Conservation (phyloP, 2,329 filamentous ascomycete genomes). For the Herpotrichia juniperi region DNA sequence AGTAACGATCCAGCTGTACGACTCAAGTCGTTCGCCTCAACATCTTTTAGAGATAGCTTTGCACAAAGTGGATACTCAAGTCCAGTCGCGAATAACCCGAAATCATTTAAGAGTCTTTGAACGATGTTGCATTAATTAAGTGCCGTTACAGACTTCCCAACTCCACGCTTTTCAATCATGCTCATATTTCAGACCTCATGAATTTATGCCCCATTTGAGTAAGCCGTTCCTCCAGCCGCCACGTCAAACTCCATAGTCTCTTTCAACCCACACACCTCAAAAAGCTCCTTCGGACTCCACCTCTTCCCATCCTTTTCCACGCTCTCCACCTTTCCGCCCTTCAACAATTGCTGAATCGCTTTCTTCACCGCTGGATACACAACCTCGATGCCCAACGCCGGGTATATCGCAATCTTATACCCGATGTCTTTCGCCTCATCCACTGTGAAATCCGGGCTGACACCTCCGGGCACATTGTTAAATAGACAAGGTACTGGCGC, state of each 20-base stretch:
- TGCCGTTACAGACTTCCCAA: not conserved
- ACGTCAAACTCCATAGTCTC: slow-evolving; percentile 59
- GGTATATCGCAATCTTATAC: slow-evolving; percentile 66
- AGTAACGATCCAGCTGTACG: too few species aligned
- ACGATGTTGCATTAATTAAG: too few species aligned
- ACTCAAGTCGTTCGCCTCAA: too few species aligned
- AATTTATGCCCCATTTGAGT: slow-evolving; percentile 21
- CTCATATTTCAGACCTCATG: not conserved
- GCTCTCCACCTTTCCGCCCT: slow-evolving; percentile 31
- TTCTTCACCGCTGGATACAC: slow-evolving; percentile 40
- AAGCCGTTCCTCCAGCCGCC: slow-evolving; percentile 50
- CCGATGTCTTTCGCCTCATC: slow-evolving; percentile 62
- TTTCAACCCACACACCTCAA: slow-evolving; percentile 59
- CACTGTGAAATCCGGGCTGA: slow-evolving; percentile 60
- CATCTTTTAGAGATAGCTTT: too few species aligned
- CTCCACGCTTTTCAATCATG: not conserved
- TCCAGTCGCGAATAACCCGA: too few species aligned
- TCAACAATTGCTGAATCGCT: slow-evolving; percentile 35
- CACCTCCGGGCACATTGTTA: slow-evolving; percentile 64
- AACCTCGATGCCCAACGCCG: slow-evolving; percentile 40
- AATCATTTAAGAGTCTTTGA: too few species aligned
- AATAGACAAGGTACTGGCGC: slow-evolving; percentile 59
- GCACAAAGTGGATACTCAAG: too few species aligned
- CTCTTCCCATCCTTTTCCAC: slow-evolving; percentile 50
- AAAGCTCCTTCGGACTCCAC: slow-evolving; percentile 56